A percentile compares a stretch with the other conserved stretches of the same genome.
These are phyloP conservation scores for Colletotrichum truncatum DNA, from an alignment of 2,329 filamentous ascomycete species.

Conservation along the genomic window DNA sequence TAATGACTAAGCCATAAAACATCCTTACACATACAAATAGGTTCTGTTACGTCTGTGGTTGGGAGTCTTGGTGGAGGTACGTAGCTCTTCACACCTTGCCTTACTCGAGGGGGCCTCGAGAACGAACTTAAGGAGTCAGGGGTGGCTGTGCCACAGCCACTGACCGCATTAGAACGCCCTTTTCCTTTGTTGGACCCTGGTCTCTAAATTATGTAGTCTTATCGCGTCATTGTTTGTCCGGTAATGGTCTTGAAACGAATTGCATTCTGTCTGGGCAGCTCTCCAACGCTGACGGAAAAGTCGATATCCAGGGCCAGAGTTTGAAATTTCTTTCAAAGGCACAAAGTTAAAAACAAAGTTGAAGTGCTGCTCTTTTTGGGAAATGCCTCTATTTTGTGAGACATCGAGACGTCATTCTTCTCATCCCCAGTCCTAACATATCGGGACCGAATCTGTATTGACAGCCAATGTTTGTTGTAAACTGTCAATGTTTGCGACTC, in stretches of 20 bases:
- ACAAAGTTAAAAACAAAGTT: neutral
- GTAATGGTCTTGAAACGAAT: neutral
- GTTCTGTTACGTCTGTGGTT: too few species aligned
- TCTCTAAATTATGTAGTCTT: neutral
- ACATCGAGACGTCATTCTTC: neutral
- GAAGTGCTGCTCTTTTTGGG: neutral
- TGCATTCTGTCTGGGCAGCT: neutral
- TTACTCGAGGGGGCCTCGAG: neutral
- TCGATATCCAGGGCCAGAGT: neutral
- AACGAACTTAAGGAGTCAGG: neutral
- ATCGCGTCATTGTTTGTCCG: neutral
- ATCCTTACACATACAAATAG: too few species aligned
- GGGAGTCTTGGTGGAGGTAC: neutral
- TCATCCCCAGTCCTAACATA: neutral
- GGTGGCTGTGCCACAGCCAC: conserved; percentile 21
- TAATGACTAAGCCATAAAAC: conserved; percentile 2
- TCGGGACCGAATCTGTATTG: neutral
- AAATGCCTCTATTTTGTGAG: neutral
- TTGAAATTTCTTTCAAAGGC: neutral
- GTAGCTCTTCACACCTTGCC: neutral
- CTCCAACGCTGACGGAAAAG: neutral
- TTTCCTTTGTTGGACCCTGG: neutral
- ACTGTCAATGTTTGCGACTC: neutral
- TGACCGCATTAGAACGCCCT: neutral
- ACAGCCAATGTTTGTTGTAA: neutral